Percentiles rank a stretch among this genome's conserved stretches.
Evolutionary conservation across 352 stramenopile genomes (phyloP).

Genomic region (Lagenidium giganteum): DNA sequence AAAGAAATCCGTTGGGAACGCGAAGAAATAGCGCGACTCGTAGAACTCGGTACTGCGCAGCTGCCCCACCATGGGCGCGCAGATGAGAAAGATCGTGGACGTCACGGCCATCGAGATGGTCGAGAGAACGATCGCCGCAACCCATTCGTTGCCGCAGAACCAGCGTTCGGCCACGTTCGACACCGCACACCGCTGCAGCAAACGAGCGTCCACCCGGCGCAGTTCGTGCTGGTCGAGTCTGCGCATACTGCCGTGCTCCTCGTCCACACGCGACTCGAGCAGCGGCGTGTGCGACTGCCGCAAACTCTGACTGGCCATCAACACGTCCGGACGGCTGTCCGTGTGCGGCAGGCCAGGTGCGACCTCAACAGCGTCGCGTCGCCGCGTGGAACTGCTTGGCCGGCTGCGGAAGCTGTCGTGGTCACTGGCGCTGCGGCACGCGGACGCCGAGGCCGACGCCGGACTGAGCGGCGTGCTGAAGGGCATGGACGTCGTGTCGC

Average conservation of each 20-base stretch:
- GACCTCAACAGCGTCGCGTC: too few relatives aligned
- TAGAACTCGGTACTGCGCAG: slow-evolving; percentile 49
- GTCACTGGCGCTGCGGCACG: too few relatives aligned
- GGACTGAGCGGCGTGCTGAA: not conserved
- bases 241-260: too few relatives aligned
- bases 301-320: too few relatives aligned
- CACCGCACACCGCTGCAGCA: slow-evolving; percentile 1
- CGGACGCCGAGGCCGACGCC: too few relatives aligned
- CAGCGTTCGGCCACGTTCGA: slow-evolving; percentile 1
- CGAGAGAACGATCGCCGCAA: slow-evolving; percentile 38
- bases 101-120: slow-evolving; percentile 22
- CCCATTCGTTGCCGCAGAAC: slow-evolving; percentile 41
- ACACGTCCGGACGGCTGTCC: too few relatives aligned
- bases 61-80: slow-evolving; percentile 35
- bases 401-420: too few relatives aligned
- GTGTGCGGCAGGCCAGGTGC: too few relatives aligned
- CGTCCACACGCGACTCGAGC: too few relatives aligned
- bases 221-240: too few relatives aligned
- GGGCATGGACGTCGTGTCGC: not conserved
- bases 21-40: slow-evolving; percentile 49
- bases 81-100: slow-evolving; percentile 29
- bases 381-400: too few relatives aligned
- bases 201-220: not conserved
- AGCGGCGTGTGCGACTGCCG: too few relatives aligned
- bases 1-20: slow-evolving; percentile 53